A percentile compares a stretch with the other conserved stretches of the same genome.
Conservation (phyloP, 345 rosid genomes). For the Mallotus nudiflorus region DNA sequence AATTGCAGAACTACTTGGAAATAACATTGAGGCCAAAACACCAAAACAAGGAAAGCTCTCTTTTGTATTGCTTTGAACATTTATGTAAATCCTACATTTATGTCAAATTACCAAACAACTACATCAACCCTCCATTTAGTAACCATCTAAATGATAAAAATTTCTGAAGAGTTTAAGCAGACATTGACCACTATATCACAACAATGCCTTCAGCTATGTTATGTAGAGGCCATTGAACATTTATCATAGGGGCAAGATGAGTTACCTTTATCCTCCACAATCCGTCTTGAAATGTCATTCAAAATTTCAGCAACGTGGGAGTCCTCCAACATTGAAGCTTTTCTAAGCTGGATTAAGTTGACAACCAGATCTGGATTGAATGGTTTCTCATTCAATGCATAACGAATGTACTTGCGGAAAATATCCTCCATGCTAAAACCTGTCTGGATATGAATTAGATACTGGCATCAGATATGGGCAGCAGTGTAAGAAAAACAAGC, state of each 20-base stretch:
- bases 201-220: no score
- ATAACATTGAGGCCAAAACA: background rate
- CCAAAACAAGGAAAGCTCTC: background rate
- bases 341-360: constrained; percentile 67
- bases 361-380: constrained; percentile 74
- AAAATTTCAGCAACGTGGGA: constrained; percentile 69
- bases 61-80: background rate
- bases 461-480: constrained; percentile 42
- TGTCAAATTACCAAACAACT: background rate
- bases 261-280: constrained; percentile 82
- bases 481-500: no score
- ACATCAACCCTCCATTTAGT: background rate
- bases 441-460: constrained; percentile 66
- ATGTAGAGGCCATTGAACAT: no score
- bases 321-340: constrained; percentile 69
- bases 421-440: constrained; percentile 88
- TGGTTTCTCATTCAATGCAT: constrained; percentile 87
- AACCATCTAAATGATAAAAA: background rate
- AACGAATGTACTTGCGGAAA: constrained; percentile 82
- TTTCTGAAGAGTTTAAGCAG: no score
- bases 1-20: background rate
- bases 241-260: background rate
- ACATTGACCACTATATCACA: no score
- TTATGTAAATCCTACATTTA: background rate
- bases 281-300: constrained; percentile 77